Conservation (phyloP, 441 rosid genomes). For the Heliophila coronopifolia region DNA sequence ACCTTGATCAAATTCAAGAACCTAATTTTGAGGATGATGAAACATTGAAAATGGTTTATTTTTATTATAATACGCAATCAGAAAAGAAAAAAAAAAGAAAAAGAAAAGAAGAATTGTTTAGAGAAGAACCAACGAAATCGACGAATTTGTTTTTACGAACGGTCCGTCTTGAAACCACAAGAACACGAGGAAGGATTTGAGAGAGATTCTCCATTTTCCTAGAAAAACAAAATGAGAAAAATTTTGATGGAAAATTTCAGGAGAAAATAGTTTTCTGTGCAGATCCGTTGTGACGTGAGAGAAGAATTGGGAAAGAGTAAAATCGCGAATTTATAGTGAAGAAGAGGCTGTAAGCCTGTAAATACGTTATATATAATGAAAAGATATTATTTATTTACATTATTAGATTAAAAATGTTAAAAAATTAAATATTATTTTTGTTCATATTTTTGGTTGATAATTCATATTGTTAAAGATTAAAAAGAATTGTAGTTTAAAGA, state of each 20-base stretch:
- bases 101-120: neutral
- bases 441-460: too few species aligned
- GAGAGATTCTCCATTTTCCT: slow-evolving; percentile 39
- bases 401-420: too few species aligned
- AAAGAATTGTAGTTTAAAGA: too few species aligned
- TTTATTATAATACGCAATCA: too few species aligned
- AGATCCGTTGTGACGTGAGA: slow-evolving; percentile 28
- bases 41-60: too few species aligned
- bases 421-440: too few species aligned
- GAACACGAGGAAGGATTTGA: slow-evolving; percentile 71
- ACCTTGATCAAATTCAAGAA: too few species aligned
- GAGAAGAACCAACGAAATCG: slow-evolving; percentile 67
- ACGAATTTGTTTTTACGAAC: slow-evolving; percentile 85
- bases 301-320: neutral
- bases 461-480: too few species aligned
- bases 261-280: slow-evolving; percentile 12
- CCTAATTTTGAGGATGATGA: too few species aligned
- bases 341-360: slow-evolving; percentile 7
- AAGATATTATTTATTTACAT: too few species aligned
- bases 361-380: too few species aligned
- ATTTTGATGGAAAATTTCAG: too few species aligned
- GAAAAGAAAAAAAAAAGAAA: neutral
- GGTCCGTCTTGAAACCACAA: slow-evolving; percentile 74
- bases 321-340: slow-evolving; percentile 23
- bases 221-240: neutral